Percentiles rank a stretch among this genome's conserved stretches.
phyloP scores from a whole-genome alignment of 2,329 filamentous ascomycete species.

The Pseudocercospora crystallina region DNA sequence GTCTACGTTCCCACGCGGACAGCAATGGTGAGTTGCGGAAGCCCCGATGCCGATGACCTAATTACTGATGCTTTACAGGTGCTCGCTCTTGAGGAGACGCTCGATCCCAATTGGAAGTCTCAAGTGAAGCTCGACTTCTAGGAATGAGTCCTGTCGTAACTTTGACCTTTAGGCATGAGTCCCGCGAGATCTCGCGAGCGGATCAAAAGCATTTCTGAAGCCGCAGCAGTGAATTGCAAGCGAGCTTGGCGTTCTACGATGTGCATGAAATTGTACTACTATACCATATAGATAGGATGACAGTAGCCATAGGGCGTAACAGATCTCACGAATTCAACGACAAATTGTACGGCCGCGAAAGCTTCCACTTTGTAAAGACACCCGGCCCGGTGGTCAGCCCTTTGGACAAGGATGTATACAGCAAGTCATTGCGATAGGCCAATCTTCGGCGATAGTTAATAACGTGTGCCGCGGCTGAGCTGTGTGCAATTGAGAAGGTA shows the following conservation, averaged over 20 bases:
- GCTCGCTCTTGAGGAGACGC: conserved; percentile 34
- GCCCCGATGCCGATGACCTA: not conserved
- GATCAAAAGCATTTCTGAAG: not conserved
- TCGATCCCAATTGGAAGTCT: conserved; percentile 32
- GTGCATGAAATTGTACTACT: not conserved
- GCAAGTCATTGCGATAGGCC: conserved; percentile 1
- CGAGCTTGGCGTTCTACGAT: conserved; percentile 12
- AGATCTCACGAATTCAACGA: no score
- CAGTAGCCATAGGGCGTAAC: not conserved
- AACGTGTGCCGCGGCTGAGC: no score
- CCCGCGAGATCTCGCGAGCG: not conserved
- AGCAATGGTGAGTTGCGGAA: conserved; percentile 64
- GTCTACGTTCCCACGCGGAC: conserved; percentile 84
- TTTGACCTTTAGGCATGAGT: not conserved
- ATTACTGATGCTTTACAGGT: conserved; percentile 21
- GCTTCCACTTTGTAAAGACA: no score
- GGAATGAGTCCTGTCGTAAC: not conserved
- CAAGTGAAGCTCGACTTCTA: conserved; percentile 31
- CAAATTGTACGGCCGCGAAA: no score
- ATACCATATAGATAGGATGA: conserved; percentile 8
- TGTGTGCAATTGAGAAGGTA: no score
- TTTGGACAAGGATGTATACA: not conserved
- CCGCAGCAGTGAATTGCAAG: not conserved
- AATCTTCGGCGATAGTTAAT: not conserved
- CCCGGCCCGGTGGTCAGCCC: no score